Evolutionary conservation across 1,139 yeast genomes (phyloP).

Genomic region (Geotrichum phurueaensis): DNA sequence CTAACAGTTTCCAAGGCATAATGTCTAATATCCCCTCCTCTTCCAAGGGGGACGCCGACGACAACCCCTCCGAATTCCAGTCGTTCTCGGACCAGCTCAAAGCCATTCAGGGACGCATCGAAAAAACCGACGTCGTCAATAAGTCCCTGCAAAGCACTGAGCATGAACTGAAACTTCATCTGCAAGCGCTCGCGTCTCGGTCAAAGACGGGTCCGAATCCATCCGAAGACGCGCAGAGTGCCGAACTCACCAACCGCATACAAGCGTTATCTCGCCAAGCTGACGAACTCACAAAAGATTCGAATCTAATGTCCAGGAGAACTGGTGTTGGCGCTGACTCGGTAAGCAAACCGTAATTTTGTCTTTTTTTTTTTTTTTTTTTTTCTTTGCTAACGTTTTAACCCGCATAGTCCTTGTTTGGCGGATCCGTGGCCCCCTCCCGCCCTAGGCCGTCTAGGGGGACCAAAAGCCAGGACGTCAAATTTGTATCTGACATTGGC

Average conservation of each 20-base stretch:
- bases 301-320: conserved; percentile 7
- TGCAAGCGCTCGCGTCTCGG: conserved; percentile 12
- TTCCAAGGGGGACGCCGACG: conserved; percentile 3
- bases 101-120: conserved; percentile 15
- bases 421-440: conserved; percentile 9
- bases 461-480: conserved; percentile 47
- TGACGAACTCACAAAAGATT: conserved; percentile 12
- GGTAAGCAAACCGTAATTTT: background rate
- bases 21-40: conserved; percentile 15
- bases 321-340: conserved; percentile 10
- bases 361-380: background rate
- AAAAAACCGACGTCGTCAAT: conserved; percentile 15
- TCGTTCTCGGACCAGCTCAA: conserved; percentile 13
- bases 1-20: conserved; percentile 3
- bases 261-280: conserved; percentile 12
- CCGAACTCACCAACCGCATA: conserved; percentile 13
- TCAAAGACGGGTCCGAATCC: conserved; percentile 7
- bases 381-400: background rate
- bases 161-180: conserved; percentile 17
- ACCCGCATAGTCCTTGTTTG: conserved; percentile 11
- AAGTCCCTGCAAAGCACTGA: conserved; percentile 18
- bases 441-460: conserved; percentile 11
- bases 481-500: conserved; percentile 77
- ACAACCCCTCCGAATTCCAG: conserved; percentile 10
- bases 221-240: conserved; percentile 12